Evolutionary conservation across 2,329 filamentous ascomycete genomes (phyloP), one percentile per base, ranked within the genome.

Genomic region (Talaromyces islandicus): DNA sequence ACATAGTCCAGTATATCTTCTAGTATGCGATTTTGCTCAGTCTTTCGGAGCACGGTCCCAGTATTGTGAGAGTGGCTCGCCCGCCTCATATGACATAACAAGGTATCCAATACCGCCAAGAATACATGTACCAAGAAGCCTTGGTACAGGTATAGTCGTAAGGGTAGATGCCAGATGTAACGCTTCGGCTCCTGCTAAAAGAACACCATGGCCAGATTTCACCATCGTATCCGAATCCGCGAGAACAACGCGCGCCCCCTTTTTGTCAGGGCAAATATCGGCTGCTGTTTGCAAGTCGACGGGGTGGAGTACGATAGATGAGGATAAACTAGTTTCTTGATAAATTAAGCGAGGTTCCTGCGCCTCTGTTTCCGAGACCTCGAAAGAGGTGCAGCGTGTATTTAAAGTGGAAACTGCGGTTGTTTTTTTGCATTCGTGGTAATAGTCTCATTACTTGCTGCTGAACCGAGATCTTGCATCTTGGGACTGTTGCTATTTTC

Each of bases 181-280:
- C 35, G 62, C 60, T 61, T 64, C 63, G 25, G 63, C 63, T 58
- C 63, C 63, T 32, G 55, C 61, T 57, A 63, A 59, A 43, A 61
- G 56, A 59, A 64, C 63, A 21, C 58, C 61, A 55, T 59, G 60
- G 11, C 62, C 62, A 25, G 58, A 62, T 59, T 64, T 64, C 14
- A 59, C 60, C 6, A 64, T 30, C 53, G 38, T 62, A 52, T 64
- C 56, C 48, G 56, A 61, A 24, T 64, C 62, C 27, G 58, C 58
- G 24, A 62, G 61, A 52, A 54, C 56, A 30, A 62, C 29, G 48
- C 58, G 48, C 32, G 62, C 58, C 14, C 58, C 62, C 60, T 61
- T 59, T 43, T 62, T 64, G 10, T 38, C 60, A 11, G 62, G 56
- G 30, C 56, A 64, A 52, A 64, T 56, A 48, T 58, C 29, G 9